A percentile compares a stretch with the other conserved stretches of the same genome.
These are phyloP conservation scores for Pisolithus thermaeus DNA, from an alignment of 1,284 basidiomycete species.

Conservation along the genomic window DNA sequence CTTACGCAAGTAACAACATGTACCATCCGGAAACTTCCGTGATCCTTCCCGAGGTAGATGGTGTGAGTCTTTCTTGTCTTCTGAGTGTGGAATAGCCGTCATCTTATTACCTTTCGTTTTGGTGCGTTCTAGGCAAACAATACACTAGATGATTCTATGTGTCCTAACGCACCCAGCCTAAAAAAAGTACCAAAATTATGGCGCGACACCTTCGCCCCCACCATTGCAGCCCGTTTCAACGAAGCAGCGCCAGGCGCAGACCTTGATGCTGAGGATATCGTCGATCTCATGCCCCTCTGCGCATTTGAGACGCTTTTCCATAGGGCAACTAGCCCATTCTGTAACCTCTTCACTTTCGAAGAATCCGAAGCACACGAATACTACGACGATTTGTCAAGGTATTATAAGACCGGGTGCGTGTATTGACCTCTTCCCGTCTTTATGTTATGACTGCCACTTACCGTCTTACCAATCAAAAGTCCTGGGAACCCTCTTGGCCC, in stretches of 20 bases:
- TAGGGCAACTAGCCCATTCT: constrained; percentile 59
- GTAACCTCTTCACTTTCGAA: constrained; percentile 51
- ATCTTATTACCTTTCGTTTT: not conserved
- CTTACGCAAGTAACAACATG: constrained; percentile 34
- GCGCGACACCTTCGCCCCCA: constrained; percentile 48
- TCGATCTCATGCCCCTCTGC: constrained; percentile 67
- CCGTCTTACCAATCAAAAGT: constrained; percentile 28
- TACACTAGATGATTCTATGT: constrained; percentile 69
- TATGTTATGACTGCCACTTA: not conserved
- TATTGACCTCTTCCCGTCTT: constrained; percentile 3
- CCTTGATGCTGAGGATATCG: constrained; percentile 51
- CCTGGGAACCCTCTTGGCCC: constrained; percentile 63
- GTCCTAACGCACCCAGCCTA: constrained; percentile 49
- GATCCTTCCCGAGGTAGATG: constrained; percentile 52
- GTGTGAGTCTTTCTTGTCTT: constrained; percentile 30
- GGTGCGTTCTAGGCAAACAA: constrained; percentile 48
- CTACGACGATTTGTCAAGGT: constrained; percentile 69
- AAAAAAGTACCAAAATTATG: constrained; percentile 44
- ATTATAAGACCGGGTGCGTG: constrained; percentile 67
- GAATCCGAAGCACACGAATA: constrained; percentile 69
- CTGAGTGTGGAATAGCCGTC: not conserved
- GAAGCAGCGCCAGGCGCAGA: constrained; percentile 54
- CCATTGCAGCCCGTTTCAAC: constrained; percentile 62
- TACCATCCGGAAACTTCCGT: constrained; percentile 44
- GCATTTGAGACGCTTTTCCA: constrained; percentile 66